Evolutionary conservation across 805 yeast genomes (phyloP).

Genomic region (Maudiozyma barnettii): DNA sequence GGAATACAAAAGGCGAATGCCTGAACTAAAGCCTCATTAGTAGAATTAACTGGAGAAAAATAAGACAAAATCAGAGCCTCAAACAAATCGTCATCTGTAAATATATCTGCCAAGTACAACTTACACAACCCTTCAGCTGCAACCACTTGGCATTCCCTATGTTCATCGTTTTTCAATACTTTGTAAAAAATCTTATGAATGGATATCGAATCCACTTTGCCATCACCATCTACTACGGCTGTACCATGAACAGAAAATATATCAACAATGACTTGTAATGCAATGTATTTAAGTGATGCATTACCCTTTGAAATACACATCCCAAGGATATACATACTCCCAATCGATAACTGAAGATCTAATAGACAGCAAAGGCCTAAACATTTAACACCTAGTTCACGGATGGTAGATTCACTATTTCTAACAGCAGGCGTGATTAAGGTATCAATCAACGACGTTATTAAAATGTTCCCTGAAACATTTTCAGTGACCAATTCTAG

Average conservation of each 20-base stretch:
- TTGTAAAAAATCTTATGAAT: constrained; percentile 63
- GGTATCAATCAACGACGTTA: constrained; percentile 64
- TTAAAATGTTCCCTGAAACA: constrained; percentile 51
- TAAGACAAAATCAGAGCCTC: constrained; percentile 65
- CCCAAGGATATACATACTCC: constrained; percentile 56
- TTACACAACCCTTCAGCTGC: constrained; percentile 86
- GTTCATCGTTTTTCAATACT: constrained; percentile 45
- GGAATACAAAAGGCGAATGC: constrained; percentile 82
- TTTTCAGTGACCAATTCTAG: constrained; percentile 59
- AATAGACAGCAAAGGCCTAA: constrained; percentile 72
- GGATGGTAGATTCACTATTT: constrained; percentile 42
- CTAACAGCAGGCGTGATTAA: constrained; percentile 72
- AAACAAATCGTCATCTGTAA: constrained; percentile 60
- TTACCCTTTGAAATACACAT: constrained; percentile 61
- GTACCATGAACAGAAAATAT: constrained; percentile 70
- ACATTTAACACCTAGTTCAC: constrained; percentile 61
- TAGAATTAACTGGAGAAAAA: constrained; percentile 56
- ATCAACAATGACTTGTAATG: constrained; percentile 67
- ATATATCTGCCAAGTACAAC: constrained; percentile 64
- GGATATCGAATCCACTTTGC: constrained; percentile 54
- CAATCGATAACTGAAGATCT: constrained; percentile 55
- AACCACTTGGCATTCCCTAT: constrained; percentile 62
- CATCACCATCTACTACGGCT: constrained; percentile 51
- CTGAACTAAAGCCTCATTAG: constrained; percentile 62
- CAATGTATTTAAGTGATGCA: constrained; percentile 49